Percentiles rank a stretch among this genome's conserved stretches.
Evolutionary conservation across 805 yeast genomes (phyloP).

Genomic region (Cephaloascus albidus): DNA sequence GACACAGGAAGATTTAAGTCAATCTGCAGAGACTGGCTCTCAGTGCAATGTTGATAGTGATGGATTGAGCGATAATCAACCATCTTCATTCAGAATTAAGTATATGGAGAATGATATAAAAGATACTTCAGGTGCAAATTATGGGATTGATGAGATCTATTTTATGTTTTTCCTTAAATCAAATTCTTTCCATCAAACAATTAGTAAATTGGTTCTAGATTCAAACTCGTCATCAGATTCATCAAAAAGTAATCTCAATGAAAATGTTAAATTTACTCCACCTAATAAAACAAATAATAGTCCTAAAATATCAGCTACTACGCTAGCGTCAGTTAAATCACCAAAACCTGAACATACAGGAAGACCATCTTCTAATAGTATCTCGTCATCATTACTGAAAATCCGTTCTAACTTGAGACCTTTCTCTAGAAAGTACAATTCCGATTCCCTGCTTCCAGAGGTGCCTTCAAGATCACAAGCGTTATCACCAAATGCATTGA

Average conservation of each 20-base stretch:
- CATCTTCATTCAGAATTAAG: conserved; percentile 40
- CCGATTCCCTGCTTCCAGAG: too few relatives aligned
- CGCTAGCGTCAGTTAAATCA: background rate
- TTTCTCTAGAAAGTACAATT: background rate
- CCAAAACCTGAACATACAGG: background rate
- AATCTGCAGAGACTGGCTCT: conserved; percentile 5
- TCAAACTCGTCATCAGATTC: background rate
- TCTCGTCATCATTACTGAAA: background rate
- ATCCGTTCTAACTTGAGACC: background rate
- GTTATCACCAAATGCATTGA: background rate
- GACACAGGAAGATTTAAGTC: background rate
- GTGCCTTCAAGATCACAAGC: background rate
- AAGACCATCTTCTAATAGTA: background rate
- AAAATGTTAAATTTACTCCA: background rate
- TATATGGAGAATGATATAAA: conserved; percentile 34
- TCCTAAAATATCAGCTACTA: background rate
- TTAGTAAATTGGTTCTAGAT: background rate
- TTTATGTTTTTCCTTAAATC: conserved; percentile 46
- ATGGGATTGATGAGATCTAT: conserved; percentile 58
- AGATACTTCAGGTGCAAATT: conserved; percentile 18
- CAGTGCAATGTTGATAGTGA: too few relatives aligned
- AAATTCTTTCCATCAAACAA: background rate
- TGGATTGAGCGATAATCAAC: conserved; percentile 28
- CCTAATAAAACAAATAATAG: background rate
- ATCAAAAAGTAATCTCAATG: background rate